Conservation (phyloP, 2,329 filamentous ascomycete species). For the Trichoderma sp. region DNA sequence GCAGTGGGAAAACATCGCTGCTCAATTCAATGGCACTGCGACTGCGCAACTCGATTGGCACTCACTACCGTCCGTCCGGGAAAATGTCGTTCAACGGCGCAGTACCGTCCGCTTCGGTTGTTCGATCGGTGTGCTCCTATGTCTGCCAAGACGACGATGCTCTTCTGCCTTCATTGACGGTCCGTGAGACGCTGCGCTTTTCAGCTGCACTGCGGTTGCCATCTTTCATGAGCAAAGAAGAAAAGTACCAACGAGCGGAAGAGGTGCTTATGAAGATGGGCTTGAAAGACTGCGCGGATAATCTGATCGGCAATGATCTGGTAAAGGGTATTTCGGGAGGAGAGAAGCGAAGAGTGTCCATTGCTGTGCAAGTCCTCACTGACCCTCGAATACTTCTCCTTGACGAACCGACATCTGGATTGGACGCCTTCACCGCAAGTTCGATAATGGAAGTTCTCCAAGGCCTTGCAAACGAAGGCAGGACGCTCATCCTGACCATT, state of each 20-base stretch:
- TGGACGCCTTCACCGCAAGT: constrained; percentile 77
- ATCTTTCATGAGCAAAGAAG: constrained; percentile 67
- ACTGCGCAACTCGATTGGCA: constrained; percentile 63
- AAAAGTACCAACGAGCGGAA: constrained; percentile 70
- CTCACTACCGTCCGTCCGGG: constrained; percentile 64
- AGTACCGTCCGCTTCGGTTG: constrained; percentile 67
- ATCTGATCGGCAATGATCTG: constrained; percentile 70
- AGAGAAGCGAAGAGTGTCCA: constrained; percentile 76
- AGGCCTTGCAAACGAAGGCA: constrained; percentile 71
- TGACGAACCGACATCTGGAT: constrained; percentile 75
- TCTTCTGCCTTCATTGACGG: constrained; percentile 72
- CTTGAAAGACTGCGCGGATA: constrained; percentile 77
- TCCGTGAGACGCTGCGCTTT: constrained; percentile 73
- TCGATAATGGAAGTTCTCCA: constrained; percentile 76
- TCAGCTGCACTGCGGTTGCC: constrained; percentile 73
- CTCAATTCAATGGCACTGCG: constrained; percentile 74
- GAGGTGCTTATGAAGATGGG: constrained; percentile 76
- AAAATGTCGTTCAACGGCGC: constrained; percentile 72
- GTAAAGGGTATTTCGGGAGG: constrained; percentile 80
- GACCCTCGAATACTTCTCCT: constrained; percentile 73
- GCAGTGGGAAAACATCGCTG: constrained; percentile 75
- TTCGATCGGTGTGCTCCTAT: constrained; percentile 74
- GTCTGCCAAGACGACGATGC: constrained; percentile 81
- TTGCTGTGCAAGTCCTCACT: constrained; percentile 76
- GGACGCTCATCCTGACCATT: constrained; percentile 76